Base-by-base conservation (phyloP, 108 stramenopile species). In the Pseudonitzschia multistriata region DNA sequence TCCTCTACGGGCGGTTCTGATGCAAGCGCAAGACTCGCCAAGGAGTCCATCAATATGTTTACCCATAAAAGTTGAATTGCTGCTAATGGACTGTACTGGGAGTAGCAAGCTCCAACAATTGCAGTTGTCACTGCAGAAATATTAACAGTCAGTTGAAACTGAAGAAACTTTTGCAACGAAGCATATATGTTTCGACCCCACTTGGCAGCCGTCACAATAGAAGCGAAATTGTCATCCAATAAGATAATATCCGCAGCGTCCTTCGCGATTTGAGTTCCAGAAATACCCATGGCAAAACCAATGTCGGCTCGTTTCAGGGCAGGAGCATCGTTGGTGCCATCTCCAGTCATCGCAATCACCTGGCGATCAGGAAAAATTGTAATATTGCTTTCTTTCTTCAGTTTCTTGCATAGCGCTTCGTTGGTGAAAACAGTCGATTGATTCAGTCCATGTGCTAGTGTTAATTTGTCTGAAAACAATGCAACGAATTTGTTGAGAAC, bases 321-420 rank as follows among this genome's bases (percentile, higher is more conserved):
- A 22, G 97, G 98, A 21, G 98, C 98, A 74, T 99, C 98, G 76
- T 99, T 99, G 11, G 98, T 98, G 37, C 98, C 98, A 78, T 99
- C 98, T 52, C 98, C 98, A 0, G 98, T 99, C 82, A 98, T 97
- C 47, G 96, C 97, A 60, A 99, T 91, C 0, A 99, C 97, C 75
- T 96, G 95, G 0, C 89, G 81, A 76, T 93, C 92, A 31, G 89
- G 90, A 74, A 94, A 91, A 56, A 91, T 84, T 0, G 29, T 64
- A 48, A 91, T 90, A 30, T 72, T 72, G 52, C 87, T 70, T 60
- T 86, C 83, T 13, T 7, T 63, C 33, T 68, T 59, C 40, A 94
- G 67, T 36, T 50, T 66, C 1, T 49, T 47, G 62, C 83, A 88
- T 14, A 62, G 31, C 42, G 67, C 79, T 65, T 78, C 81, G 73